Evolutionary conservation across 805 yeast genomes (phyloP), one percentile per base, ranked within the genome.

Genomic region (Candida suzukii): DNA sequence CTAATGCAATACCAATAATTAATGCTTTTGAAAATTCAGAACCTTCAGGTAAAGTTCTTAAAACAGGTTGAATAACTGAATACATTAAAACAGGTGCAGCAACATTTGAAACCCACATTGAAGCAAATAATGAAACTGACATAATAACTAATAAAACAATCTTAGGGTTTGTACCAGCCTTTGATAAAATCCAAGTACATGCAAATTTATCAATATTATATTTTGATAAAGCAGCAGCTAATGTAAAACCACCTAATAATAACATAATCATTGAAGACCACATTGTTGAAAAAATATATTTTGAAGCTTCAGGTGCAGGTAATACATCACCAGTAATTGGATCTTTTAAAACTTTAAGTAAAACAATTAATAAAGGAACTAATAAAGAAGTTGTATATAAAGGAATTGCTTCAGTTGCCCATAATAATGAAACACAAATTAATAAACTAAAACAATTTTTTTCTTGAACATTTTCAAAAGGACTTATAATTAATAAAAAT

Each of bases 351-450:
- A 88, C 88, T 3, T 80, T 75, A 18, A 88, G 68, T 0, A 79
- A 60, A 1, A 93, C 95, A 32, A 88, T 78, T 39, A 91, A 64
- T 36, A 91, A 66, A 1, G 99, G 99, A 17, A 93, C 76, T 29
- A 87, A 53, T 42, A 91, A 60, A 0, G 97, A 83, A 2, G 99
- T 91, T 14, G 84, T 95, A 62, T 87, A 93, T 34, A 91, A 67
- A 6, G 98, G 98, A 48, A 91, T 78, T 0, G 96, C 78, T 57
- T 91, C 99, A 11, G 97, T 86, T 0, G 98, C 97, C 99, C 98
- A 91, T 21, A 90, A 66, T 38, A 90, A 56, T 0, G 97, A 88
- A 1, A 95, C 81, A 51, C 86, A 77, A 3, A 84, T 71, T 36
- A 93, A 70, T 5, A 91, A 67, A 0, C 97, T 95, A 57, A 91